A percentile compares a stretch with the other conserved stretches of the same genome.
Evolutionary conservation across 768 basidiomycete species (phyloP).

Genomic region (Kwoniella europaea): DNA sequence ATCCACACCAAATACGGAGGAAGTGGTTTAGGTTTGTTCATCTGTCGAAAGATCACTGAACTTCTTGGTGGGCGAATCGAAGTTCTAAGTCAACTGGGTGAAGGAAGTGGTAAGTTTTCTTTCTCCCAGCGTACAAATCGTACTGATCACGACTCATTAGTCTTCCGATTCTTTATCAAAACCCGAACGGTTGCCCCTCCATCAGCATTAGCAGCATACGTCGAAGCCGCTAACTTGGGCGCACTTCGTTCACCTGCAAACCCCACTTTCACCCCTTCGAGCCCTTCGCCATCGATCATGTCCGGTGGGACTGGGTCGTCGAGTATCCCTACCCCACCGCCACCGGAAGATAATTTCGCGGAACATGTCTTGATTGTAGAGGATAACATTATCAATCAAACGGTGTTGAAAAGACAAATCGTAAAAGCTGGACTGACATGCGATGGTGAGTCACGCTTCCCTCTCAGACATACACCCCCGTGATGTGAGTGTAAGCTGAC

Average conservation of each 20-base stretch:
- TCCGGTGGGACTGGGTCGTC: slow-evolving; percentile 21
- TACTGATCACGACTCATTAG: slow-evolving; percentile 11
- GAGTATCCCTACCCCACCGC: slow-evolving; percentile 17
- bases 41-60: slow-evolving; percentile 55
- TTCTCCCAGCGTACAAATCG: neutral
- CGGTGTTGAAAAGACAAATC: slow-evolving; percentile 51
- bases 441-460: slow-evolving; percentile 38
- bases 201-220: slow-evolving; percentile 22
- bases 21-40: slow-evolving; percentile 55
- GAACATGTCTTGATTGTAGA: slow-evolving; percentile 48
- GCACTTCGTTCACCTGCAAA: slow-evolving; percentile 12
- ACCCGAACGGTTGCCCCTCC: slow-evolving; percentile 38
- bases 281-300: slow-evolving; percentile 12
- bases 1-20: slow-evolving; percentile 56
- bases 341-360: neutral
- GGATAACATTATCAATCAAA: slow-evolving; percentile 57
- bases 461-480: neutral
- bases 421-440: slow-evolving; percentile 52
- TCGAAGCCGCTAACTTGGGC: slow-evolving; percentile 11
- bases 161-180: slow-evolving; percentile 55
- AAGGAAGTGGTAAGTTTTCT: slow-evolving; percentile 38
- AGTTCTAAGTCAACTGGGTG: slow-evolving; percentile 47
- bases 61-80: slow-evolving; percentile 56
- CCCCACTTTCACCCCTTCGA: neutral
- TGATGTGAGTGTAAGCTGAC: neutral